phyloP scores from a whole-genome alignment of 352 stramenopile genomes.

The Globisporangium acanthophoron region DNA sequence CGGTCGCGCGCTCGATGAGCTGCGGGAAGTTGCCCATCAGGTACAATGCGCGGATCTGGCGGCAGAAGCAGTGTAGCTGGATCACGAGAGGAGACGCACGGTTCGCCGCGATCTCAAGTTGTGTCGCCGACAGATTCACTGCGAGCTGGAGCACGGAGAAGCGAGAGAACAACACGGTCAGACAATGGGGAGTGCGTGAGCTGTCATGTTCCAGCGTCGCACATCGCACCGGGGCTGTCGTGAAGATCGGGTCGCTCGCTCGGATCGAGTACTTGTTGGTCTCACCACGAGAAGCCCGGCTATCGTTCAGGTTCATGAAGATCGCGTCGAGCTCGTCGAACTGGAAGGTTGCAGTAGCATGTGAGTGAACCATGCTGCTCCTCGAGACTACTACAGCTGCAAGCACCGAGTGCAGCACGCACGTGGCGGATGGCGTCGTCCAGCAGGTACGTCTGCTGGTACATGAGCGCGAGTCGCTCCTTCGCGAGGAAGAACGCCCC shows the following conservation, averaged over 20 bases:
- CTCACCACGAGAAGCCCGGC: slow-evolving; percentile 11
- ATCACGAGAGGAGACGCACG: slow-evolving; percentile 42
- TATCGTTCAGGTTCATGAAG: slow-evolving; percentile 39
- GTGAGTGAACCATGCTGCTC: background rate
- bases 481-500: slow-evolving; percentile 77
- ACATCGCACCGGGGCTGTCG: slow-evolving; percentile 43
- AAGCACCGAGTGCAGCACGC: slow-evolving; percentile 8
- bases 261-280: slow-evolving; percentile 17
- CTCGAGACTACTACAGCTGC: too few species aligned
- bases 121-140: slow-evolving; percentile 42
- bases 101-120: slow-evolving; percentile 48
- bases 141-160: slow-evolving; percentile 30
- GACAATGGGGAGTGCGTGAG: background rate
- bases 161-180: background rate
- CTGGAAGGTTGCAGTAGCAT: slow-evolving; percentile 15
- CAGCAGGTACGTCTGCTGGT: slow-evolving; percentile 77
- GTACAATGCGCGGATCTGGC: slow-evolving; percentile 72
- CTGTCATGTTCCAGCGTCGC: background rate
- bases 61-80: slow-evolving; percentile 73
- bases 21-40: slow-evolving; percentile 63
- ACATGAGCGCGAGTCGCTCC: slow-evolving; percentile 75
- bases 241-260: slow-evolving; percentile 45
- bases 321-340: slow-evolving; percentile 81
- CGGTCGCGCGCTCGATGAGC: slow-evolving; percentile 43
- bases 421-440: slow-evolving; percentile 82